phyloP scores from a whole-genome alignment of 192 early-diverging fungal genomes.

The Rhizophagus prolifer region DNA sequence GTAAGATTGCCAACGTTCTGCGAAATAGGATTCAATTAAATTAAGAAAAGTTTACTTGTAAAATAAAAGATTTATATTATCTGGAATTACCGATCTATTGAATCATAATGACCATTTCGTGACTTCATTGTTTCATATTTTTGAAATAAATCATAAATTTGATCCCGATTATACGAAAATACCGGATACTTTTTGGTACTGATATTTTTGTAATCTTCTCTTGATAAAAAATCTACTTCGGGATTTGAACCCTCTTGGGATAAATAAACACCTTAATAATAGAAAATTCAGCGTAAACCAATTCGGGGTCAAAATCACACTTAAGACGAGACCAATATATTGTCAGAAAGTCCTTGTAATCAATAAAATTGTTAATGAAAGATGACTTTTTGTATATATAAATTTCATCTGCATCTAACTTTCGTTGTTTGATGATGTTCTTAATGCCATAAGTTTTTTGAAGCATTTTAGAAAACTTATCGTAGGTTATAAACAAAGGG shows the following conservation, averaged over 20 bases:
- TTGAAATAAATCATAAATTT: conserved; percentile 21
- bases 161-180: conserved; percentile 2
- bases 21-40: neutral
- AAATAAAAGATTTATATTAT: no score
- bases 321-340: neutral
- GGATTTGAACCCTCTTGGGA: conserved; percentile 25
- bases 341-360: neutral
- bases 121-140: conserved; percentile 7
- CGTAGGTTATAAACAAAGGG: conserved; percentile 9
- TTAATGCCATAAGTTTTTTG: conserved; percentile 12
- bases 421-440: neutral
- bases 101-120: neutral
- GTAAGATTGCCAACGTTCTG: conserved; percentile 21
- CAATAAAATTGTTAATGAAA: neutral
- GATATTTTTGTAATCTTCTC: neutral
- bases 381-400: neutral
- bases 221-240: conserved; percentile 1
- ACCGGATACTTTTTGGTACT: conserved; percentile 13
- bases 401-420: neutral
- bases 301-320: neutral
- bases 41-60: no score
- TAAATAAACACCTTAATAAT: no score
- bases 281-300: conserved; percentile 19
- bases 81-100: conserved; percentile 20
- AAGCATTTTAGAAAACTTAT: conserved; percentile 17